phyloP scores from a whole-genome alignment of 2,329 filamentous ascomycete genomes.

The Geoglossum cookeanum region DNA sequence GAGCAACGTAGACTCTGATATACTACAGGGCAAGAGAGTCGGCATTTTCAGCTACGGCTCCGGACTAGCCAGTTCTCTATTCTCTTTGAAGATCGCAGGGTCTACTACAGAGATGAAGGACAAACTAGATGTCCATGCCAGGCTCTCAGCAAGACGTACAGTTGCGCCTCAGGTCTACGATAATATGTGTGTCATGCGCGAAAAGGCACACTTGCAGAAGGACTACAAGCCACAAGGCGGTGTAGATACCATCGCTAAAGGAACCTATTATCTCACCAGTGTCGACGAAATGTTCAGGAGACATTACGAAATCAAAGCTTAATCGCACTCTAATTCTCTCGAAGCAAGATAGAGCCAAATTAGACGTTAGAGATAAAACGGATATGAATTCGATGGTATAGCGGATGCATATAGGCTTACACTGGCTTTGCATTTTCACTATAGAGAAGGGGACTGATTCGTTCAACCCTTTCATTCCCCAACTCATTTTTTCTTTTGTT shows the following conservation, averaged over 20 bases:
- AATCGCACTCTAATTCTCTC: constrained; percentile 11
- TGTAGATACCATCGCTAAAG: constrained; percentile 42
- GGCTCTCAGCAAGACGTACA: constrained; percentile 43
- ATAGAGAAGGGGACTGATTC: background rate
- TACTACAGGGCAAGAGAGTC: constrained; percentile 51
- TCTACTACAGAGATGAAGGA: constrained; percentile 49
- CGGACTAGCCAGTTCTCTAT: constrained; percentile 54
- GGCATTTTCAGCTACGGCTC: constrained; percentile 66
- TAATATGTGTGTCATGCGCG: constrained; percentile 61
- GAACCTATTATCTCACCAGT: constrained; percentile 61
- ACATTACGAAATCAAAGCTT: constrained; percentile 58
- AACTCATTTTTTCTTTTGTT: background rate
- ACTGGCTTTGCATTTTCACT: background rate
- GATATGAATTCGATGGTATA: background rate
- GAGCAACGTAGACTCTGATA: constrained; percentile 40
- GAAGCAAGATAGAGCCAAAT: background rate
- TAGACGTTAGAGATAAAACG: background rate
- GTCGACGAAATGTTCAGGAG: constrained; percentile 78
- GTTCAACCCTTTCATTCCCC: background rate
- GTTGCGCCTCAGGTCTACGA: constrained; percentile 58
- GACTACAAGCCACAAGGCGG: constrained; percentile 52
- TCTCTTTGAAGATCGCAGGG: constrained; percentile 46
- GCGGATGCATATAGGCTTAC: background rate
- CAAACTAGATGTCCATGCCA: constrained; percentile 48
- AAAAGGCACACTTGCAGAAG: constrained; percentile 71